Evolutionary conservation across 2,329 filamentous ascomycete species (phyloP), one percentile per base, ranked within the genome.

Genomic region (Penicillium sp.): DNA sequence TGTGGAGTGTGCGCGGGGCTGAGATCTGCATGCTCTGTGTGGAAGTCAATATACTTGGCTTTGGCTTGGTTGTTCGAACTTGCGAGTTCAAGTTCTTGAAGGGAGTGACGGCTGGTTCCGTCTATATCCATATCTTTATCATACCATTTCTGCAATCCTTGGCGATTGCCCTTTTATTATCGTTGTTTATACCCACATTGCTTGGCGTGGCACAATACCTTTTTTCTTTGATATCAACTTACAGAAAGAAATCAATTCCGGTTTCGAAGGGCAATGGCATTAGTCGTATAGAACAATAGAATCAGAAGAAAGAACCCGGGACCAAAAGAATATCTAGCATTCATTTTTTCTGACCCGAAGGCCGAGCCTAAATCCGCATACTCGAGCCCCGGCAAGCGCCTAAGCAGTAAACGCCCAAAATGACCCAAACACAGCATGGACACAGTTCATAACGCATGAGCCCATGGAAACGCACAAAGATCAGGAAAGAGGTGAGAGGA

Each of bases 371-470:
- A 51, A 55, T 49, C 48, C 55, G 44, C 46, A 55, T 44, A 56
- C 48, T 56, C 54, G 50, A 58, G 56, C 49, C 56, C 53, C 51
- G 45, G 53, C 53, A 55, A 61, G 58, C 56, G 52, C 58, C 54
- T 50, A 55, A 59, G 56, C 49, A 56, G 41, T 48, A 56, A 61
- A 61, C 56, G 54, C 54, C 56, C 46, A 56, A 48, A 40, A 56
- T 49, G 20, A 54, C 35, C 52, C 54, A 51, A 49, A 53, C 43
- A 49, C 35, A 37, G 33, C 20, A 54, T 46, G 54, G 55, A 47
- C 53, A 40, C 48, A 51, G 20, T 55, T 58, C 58, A 51, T 56
- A 58, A 60, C 48, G 55, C 53, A 49, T 58, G 49, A 55, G 50
- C 49, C 51, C 52, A 54, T 52, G 49, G 35, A 33, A 50, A 31